Evolutionary conservation across 441 rosid species (phyloP), one percentile per base, ranked within the genome.

Genomic region (Heliophila coronopifolia): DNA sequence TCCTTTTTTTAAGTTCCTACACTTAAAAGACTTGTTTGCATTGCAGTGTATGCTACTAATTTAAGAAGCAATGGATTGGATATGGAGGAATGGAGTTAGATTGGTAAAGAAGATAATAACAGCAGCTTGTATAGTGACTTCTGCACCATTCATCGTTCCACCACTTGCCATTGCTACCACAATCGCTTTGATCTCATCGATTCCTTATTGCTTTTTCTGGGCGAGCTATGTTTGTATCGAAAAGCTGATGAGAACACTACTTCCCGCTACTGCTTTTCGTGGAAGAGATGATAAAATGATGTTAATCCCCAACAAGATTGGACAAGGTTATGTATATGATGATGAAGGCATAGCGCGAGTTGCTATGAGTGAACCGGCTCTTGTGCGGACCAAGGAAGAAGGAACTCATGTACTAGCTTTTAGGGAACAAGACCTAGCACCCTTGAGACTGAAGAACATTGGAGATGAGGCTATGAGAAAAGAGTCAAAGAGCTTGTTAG

Each of bases 151-250:
- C 35, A 23, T 87, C 34, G 58, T 87, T 70, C 96, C 95, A 7
- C 70, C 96, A 1, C 75, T 91, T 6, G 17, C 76, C 46, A 77
- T 71, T 35, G 57, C 79, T 7, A 79, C 85, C 0, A 63, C 76
- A 4, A 53, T 87, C 1, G 86, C 93, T 5, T 40, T 86, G 46
- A 75, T 77, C 38, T 65, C 70, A 44, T 76, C 84, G 1, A 61
- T 84, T 38, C 94, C 96, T 23, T 84, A 45, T 43, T 83, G 84
- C 3, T 2, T 81, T 30, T 64, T 78, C 50, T 71, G 81, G 65
- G 85, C 77, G 7, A 73, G 80, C 63, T 78, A 87, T 73, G 80
- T 75, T 72, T 83, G 82, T 62, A 75, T 86, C 10, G 64, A 81
- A 52, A 79, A 68, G 70, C 49, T 92, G 12, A 74, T 87, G 91